These are phyloP conservation scores for Xylariaceae sp. DNA, from an alignment of 2,329 filamentous ascomycete species.

Conservation along the genomic window DNA sequence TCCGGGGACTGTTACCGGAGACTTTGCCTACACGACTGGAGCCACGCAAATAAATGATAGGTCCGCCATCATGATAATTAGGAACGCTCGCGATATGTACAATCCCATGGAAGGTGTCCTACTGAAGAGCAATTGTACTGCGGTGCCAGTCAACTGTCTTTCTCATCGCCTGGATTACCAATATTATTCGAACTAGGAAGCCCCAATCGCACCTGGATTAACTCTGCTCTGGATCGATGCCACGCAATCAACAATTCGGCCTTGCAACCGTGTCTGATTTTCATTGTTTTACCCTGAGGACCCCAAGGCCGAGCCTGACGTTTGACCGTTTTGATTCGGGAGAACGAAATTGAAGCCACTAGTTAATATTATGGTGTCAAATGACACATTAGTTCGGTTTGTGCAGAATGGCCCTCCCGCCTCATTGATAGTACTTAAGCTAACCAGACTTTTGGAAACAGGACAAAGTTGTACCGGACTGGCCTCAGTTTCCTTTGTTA, in stretches of 20 bases:
- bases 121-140: not conserved
- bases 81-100: not conserved
- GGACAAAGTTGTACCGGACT: slow-evolving; percentile 64
- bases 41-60: not conserved
- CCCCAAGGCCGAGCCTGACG: slow-evolving; percentile 2
- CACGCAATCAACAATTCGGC: no score
- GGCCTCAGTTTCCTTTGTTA: slow-evolving; percentile 41
- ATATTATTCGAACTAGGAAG: not conserved
- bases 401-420: slow-evolving; percentile 41
- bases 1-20: slow-evolving; percentile 6
- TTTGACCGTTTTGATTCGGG: slow-evolving; percentile 19
- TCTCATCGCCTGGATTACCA: not conserved
- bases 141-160: not conserved
- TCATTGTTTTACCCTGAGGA: slow-evolving; percentile 11
- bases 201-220: not conserved
- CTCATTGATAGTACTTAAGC: slow-evolving; percentile 29
- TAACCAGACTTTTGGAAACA: slow-evolving; percentile 45
- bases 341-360: slow-evolving; percentile 15
- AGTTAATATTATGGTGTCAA: slow-evolving; percentile 16
- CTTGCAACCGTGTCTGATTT: slow-evolving; percentile 4
- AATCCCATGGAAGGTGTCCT: not conserved
- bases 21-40: not conserved
- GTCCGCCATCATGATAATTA: not conserved
- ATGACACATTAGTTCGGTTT: slow-evolving; percentile 45
- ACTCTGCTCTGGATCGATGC: slow-evolving; percentile 7